Evolutionary conservation across 768 basidiomycete genomes (phyloP), one percentile per base, ranked within the genome.

Genomic region (Russula brevipes): DNA sequence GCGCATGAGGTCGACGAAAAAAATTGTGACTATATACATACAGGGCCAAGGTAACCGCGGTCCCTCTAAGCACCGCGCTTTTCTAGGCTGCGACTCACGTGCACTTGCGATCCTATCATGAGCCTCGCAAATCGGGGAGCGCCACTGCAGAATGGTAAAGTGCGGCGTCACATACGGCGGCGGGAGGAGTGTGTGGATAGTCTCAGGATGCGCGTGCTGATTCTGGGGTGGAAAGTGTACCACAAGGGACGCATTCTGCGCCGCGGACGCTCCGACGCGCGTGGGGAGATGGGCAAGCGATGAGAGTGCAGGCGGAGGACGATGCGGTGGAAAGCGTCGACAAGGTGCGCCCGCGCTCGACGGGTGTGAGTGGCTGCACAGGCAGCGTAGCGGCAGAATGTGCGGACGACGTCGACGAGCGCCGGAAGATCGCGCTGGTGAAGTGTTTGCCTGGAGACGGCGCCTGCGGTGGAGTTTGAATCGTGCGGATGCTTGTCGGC

Each of bases 161-260:
- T 91, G 89, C 61, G 85, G 82, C 67, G 77, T 81, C 64, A 88
- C 72, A 70, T 89, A 90, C 46, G 88, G 88, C 3, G 82, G 81
- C 0, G 89, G 89, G 30, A 91, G 78, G 17, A 90, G 77, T 0
- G 87, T 82, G 70, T 91, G 89, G 9, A 87, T 82, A 31, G 74
- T 76, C 70, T 89, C 86, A 19, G 83, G 74, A 59, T 83, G 78
- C 30, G 76, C 75, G 53, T 80, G 78, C 17, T 82, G 78, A 59
- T 82, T 85, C n/a, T 75, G 73, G 0, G 83, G 80, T 9, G 89
- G 87, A 75, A 91, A 89, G 73, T 84, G 81, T 8, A 80, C 76
- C 6, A 83, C 78, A 55, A 83, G 72, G 60, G 82, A 83, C 3
- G 76, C 7, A 8, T 46, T 55, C n/a, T 59, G 78, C 11, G 75